phyloP scores from a whole-genome alignment of 495 filamentous ascomycete genomes.

The Lasiosphaeria hispida region DNA sequence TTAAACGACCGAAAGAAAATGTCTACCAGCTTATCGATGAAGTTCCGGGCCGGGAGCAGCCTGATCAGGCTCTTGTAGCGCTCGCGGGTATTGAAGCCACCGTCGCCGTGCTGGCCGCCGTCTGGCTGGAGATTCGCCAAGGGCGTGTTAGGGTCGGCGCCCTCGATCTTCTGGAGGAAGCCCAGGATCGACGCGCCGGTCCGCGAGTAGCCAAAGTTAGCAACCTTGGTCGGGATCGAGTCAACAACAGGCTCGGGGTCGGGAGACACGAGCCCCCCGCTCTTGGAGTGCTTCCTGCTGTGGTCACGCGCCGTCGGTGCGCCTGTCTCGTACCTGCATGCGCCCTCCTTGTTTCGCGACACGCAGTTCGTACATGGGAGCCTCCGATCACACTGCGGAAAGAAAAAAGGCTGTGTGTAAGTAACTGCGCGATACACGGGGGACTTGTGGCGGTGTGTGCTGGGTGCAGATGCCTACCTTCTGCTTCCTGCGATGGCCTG shows the following conservation, averaged over 20 bases:
- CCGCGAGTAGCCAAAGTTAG: conserved; percentile 49
- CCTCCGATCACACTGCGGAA: conserved; percentile 55
- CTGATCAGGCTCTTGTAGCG: conserved; percentile 54
- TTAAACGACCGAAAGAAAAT: conserved; percentile 58
- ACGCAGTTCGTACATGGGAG: conserved; percentile 62
- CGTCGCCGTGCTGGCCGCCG: conserved; percentile 6
- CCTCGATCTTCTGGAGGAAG: conserved; percentile 52
- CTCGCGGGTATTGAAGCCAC: conserved; percentile 27
- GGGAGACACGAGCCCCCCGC: not conserved
- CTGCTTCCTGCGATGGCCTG: conserved; percentile 9
- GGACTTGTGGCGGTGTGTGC: not conserved
- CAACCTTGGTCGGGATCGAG: conserved; percentile 30
- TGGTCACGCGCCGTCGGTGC: conserved; percentile 44
- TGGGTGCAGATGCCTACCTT: not conserved
- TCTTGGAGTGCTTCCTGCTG: conserved; percentile 17
- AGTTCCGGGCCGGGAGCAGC: conserved; percentile 51
- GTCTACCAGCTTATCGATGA: conserved; percentile 51
- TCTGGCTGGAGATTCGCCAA: conserved; percentile 14
- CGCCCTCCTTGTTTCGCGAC: conserved; percentile 47
- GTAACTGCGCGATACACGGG: not conserved
- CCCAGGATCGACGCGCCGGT: conserved; percentile 45
- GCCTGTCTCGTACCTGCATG: conserved; percentile 51
- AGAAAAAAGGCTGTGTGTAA: not conserved
- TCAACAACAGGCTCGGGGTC: not conserved
- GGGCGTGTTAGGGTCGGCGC: conserved; percentile 22